These are phyloP conservation scores for Poteriospumella lacustris DNA, from an alignment of 108 stramenopile genomes.

Conservation along the genomic window DNA sequence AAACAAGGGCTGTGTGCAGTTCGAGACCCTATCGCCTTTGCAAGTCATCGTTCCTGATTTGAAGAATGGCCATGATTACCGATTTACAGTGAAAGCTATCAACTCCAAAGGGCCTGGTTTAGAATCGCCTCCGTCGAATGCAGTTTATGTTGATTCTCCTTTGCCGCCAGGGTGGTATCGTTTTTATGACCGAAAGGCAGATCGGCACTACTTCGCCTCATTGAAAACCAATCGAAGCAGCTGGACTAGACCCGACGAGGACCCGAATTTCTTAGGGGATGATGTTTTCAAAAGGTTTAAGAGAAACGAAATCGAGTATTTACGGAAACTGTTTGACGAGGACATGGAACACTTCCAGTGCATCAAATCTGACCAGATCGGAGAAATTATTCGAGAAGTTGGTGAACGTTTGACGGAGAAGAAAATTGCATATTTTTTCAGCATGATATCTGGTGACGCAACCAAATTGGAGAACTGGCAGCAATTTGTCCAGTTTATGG, in stretches of 20 bases:
- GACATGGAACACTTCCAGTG: background rate
- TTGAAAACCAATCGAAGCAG: background rate
- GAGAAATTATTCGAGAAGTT: slow-evolving; percentile 8
- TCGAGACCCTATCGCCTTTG: background rate
- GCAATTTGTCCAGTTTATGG: background rate
- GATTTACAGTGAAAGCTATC: background rate
- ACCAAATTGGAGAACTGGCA: background rate
- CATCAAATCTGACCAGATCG: background rate
- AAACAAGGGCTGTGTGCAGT: background rate
- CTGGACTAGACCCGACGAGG: background rate
- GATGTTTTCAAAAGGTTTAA: background rate
- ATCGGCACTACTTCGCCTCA: background rate
- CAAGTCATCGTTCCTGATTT: background rate
- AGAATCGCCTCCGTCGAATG: background rate
- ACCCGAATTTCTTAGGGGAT: background rate
- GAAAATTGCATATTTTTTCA: background rate
- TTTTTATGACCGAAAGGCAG: background rate
- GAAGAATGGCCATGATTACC: background rate
- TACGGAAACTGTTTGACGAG: background rate
- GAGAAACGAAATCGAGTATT: background rate
- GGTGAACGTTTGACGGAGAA: background rate
- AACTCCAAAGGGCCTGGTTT: background rate
- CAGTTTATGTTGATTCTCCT: background rate
- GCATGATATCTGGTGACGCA: background rate
- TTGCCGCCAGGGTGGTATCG: background rate